These are phyloP conservation scores for Ophiobolus disseminans DNA, from an alignment of 2,329 filamentous ascomycete genomes.

Conservation along the genomic window DNA sequence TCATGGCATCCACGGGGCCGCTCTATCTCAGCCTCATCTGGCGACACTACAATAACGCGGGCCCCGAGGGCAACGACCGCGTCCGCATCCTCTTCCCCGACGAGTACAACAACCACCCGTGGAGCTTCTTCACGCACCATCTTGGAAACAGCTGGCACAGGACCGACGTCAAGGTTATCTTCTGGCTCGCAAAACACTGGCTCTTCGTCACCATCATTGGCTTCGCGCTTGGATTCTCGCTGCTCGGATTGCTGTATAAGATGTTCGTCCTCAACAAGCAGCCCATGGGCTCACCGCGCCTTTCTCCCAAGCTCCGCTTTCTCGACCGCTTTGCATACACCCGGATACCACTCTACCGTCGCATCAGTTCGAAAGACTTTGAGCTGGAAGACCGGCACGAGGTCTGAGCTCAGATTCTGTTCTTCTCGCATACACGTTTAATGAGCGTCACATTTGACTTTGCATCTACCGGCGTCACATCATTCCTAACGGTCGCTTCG, in stretches of 20 bases:
- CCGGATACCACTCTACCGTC: slow-evolving; percentile 45
- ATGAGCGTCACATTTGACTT: slow-evolving; percentile 29
- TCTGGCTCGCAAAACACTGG: slow-evolving; percentile 67
- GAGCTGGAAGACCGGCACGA: slow-evolving; percentile 46
- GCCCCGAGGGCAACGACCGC: slow-evolving; percentile 58
- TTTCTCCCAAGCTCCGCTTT: slow-evolving; percentile 22
- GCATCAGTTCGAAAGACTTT: slow-evolving; percentile 46
- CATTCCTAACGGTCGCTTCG: slow-evolving; percentile 20
- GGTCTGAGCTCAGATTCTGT: slow-evolving; percentile 29
- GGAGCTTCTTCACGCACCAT: slow-evolving; percentile 76
- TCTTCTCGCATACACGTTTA: slow-evolving; percentile 20
- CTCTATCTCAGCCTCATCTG: slow-evolving; percentile 78
- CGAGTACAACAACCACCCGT: slow-evolving; percentile 71
- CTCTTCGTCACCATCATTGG: slow-evolving; percentile 62
- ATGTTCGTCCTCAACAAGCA: slow-evolving; percentile 52
- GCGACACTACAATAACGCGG: slow-evolving; percentile 72
- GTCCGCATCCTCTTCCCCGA: slow-evolving; percentile 73
- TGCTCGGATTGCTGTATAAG: slow-evolving; percentile 61
- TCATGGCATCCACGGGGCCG: slow-evolving; percentile 81
- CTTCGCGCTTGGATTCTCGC: slow-evolving; percentile 59
- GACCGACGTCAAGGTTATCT: slow-evolving; percentile 68
- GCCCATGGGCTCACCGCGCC: slow-evolving; percentile 19
- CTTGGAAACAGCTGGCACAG: slow-evolving; percentile 71
- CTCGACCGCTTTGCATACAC: slow-evolving; percentile 28
- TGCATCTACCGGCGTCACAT: slow-evolving; percentile 34